Evolutionary conservation across 176 grass and related monocot species (phyloP), one percentile per base, ranked within the genome.

Genomic region (Phyllostachys edulis): DNA sequence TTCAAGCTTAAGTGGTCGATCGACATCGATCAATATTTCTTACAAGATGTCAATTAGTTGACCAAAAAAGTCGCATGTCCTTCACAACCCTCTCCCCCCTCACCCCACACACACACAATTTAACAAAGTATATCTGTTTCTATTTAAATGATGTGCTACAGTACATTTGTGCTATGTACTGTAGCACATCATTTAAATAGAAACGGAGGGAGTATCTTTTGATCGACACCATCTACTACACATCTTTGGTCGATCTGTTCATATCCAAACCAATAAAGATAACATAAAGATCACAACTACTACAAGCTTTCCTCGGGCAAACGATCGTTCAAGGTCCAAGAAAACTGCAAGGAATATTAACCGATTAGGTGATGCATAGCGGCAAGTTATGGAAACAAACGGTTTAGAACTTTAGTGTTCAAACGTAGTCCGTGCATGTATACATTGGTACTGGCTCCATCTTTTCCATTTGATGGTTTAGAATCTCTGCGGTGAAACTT

Each of bases 351-450:
- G 21, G 29, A 26, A 76, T 50, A 50, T 62, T n/a, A 6, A 44
- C n/a, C 26, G 47, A 45, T 72, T 71, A 67, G 49, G 81, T 57
- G 50, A 79, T 36, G 24, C 17, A 24, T 29, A 59, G 47, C 7
- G 7, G 24, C 9, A 20, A 17, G 34, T 67, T 47, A 7, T 34
- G 14, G 4, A 87, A 57, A 61, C 63, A 49, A 50, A 39, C 13
- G 21, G 39, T 76, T 76, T 82, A 40, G 39, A 82, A 57, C 39
- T 79, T 57, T 56, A 56, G n/a, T 42, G 45, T 71, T 79, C 42
- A 23, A 70, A 29, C 42, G 13, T 49, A 27, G 84, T 29, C 29
- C 29, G 1, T 18, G 26, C 27, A 32, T 9, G 57, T 29, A 29
- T 29, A 29, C 20, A 56, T 56, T 7, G 20, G 20, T 56, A 9